phyloP scores from a whole-genome alignment of 257 asterid species.

The Linderniella brevidens region DNA sequence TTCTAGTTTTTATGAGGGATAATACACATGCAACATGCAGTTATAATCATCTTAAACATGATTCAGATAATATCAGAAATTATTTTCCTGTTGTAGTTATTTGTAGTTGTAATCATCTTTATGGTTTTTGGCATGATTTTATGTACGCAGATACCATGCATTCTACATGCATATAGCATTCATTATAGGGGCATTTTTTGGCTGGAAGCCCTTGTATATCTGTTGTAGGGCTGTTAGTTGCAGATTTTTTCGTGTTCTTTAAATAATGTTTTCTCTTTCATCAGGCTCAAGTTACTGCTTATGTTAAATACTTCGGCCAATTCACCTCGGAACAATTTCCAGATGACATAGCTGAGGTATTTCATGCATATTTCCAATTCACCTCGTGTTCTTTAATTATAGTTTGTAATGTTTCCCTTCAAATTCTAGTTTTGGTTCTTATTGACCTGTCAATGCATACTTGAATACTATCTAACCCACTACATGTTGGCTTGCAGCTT shows the following conservation, averaged over 20 bases:
- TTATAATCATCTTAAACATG: too few species aligned
- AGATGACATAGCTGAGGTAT: conserved; percentile 93
- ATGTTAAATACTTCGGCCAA: conserved; percentile 87
- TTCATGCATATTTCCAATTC: conserved; percentile 12
- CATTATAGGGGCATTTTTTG: too few species aligned
- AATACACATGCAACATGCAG: conserved; percentile 6
- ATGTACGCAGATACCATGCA: too few species aligned
- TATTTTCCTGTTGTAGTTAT: too few species aligned
- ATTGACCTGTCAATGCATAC: conserved; percentile 5
- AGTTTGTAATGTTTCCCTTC: background rate
- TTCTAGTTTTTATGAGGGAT: too few species aligned
- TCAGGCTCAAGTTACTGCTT: conserved; percentile 82
- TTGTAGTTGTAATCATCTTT: too few species aligned
- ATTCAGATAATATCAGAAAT: too few species aligned
- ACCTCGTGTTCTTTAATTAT: conserved; percentile 4
- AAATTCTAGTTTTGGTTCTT: background rate
- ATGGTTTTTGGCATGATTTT: too few species aligned
- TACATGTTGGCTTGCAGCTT: conserved; percentile 41
- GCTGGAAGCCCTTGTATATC: background rate
- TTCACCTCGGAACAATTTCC: conserved; percentile 95
- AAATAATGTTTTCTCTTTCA: background rate
- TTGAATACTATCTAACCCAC: conserved; percentile 6
- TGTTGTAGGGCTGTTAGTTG: background rate
- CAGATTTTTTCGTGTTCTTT: background rate
- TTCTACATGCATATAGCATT: too few species aligned